A percentile compares a stretch with the other conserved stretches of the same genome.
These are phyloP conservation scores for Candida yuanshanica DNA, from an alignment of 805 yeast genomes.

Conservation along the genomic window DNA sequence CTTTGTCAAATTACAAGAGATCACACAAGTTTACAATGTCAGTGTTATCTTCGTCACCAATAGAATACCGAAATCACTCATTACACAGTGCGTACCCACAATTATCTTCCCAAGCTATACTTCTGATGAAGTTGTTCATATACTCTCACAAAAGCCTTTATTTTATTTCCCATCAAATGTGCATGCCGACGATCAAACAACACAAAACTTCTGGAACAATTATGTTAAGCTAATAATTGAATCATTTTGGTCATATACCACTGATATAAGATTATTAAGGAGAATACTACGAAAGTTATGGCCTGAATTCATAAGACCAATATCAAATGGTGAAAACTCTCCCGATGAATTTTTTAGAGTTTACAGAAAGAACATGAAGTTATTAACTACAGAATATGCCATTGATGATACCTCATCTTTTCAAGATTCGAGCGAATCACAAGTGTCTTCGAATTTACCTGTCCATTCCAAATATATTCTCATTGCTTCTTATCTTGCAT, in stretches of 20 bases:
- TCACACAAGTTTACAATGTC: constrained; percentile 11
- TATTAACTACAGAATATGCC: constrained; percentile 31
- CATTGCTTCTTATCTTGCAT: constrained; percentile 78
- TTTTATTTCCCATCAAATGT: constrained; percentile 12
- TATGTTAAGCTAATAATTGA: constrained; percentile 22
- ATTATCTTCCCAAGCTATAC: constrained; percentile 17
- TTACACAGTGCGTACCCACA: constrained; percentile 15
- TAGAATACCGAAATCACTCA: constrained; percentile 12
- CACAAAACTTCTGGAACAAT: constrained; percentile 15
- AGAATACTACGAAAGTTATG: constrained; percentile 18
- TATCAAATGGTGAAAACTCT: constrained; percentile 9
- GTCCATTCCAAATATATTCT: constrained; percentile 62
- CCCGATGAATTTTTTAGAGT: constrained; percentile 17
- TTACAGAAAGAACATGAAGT: constrained; percentile 26
- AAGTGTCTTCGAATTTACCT: constrained; percentile 43
- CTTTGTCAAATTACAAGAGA: constrained; percentile 19
- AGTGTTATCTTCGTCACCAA: constrained; percentile 17
- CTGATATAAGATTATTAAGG: constrained; percentile 12
- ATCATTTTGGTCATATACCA: constrained; percentile 20
- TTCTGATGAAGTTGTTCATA: constrained; percentile 8
- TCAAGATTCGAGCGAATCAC: constrained; percentile 8
- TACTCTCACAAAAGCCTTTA: constrained; percentile 1
- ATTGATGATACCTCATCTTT: constrained; percentile 6
- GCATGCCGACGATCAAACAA: background rate
- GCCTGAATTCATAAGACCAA: constrained; percentile 18